phyloP scores from a whole-genome alignment of 768 basidiomycete species.

The Butyriboletus loyo region DNA sequence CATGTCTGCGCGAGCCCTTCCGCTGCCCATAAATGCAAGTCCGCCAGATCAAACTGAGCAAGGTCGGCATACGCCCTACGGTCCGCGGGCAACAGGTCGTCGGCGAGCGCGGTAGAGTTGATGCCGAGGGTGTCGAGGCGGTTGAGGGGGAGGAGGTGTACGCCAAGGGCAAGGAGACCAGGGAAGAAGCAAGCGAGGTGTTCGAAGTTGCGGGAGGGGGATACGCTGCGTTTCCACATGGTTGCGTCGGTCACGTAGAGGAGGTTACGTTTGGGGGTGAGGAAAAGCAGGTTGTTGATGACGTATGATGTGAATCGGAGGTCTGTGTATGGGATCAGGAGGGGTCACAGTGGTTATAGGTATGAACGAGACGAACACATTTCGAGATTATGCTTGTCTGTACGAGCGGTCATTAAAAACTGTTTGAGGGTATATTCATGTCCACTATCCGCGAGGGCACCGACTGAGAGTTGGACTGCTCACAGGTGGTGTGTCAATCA shows the following conservation, averaged over 20 bases:
- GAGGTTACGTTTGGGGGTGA: slow-evolving; percentile 17
- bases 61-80: slow-evolving; percentile 37
- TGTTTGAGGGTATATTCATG: slow-evolving; percentile 79
- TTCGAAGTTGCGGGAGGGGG: slow-evolving; percentile 52
- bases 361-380: slow-evolving; percentile 51
- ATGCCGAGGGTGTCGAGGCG: slow-evolving; percentile 47
- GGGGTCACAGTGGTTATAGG: background rate
- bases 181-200: slow-evolving; percentile 79
- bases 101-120: slow-evolving; percentile 35
- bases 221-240: slow-evolving; percentile 19
- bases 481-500: background rate
- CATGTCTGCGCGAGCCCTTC: slow-evolving; percentile 75
- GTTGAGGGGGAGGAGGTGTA: slow-evolving; percentile 56
- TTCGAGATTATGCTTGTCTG: slow-evolving; percentile 56
- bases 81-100: slow-evolving; percentile 18
- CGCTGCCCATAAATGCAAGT: slow-evolving; percentile 73
- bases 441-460: slow-evolving; percentile 63
- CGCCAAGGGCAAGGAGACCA: slow-evolving; percentile 72
- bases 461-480: slow-evolving; percentile 51
- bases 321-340: slow-evolving; percentile 37
- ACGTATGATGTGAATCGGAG: slow-evolving; percentile 59
- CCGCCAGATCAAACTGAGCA: slow-evolving; percentile 45
- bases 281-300: slow-evolving; percentile 46
- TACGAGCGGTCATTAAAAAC: slow-evolving; percentile 61
- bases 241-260: slow-evolving; percentile 60